A percentile compares a stretch with the other conserved stretches of the same genome.
These are phyloP conservation scores for Gyrodon lividus DNA, from an alignment of 768 basidiomycete species.

Conservation along the genomic window DNA sequence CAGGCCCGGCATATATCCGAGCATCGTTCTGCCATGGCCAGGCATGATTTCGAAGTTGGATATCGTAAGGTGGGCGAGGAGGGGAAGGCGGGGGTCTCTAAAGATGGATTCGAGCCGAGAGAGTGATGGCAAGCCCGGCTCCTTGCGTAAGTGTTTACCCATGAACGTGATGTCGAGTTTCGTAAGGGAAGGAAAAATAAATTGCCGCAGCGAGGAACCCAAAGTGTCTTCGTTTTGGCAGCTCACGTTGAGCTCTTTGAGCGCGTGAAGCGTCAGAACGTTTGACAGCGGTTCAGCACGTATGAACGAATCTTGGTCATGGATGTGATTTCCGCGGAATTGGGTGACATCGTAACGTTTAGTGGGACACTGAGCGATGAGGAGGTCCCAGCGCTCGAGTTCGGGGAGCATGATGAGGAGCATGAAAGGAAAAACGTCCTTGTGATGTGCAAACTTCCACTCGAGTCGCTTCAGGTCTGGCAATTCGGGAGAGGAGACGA, in stretches of 20 bases:
- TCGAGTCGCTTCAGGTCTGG: conserved; percentile 42
- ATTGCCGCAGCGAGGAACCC: conserved; percentile 39
- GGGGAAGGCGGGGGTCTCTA: conserved; percentile 53
- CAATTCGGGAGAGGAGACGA: conserved; percentile 32
- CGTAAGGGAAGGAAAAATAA: conserved; percentile 44
- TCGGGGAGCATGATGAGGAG: conserved; percentile 40
- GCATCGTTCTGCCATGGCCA: conserved; percentile 40
- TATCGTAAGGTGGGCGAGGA: conserved; percentile 51
- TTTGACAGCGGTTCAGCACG: conserved; percentile 28
- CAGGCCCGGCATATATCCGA: conserved; percentile 53
- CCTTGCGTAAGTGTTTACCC: conserved; percentile 27
- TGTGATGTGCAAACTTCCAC: conserved; percentile 46
- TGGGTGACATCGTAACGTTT: conserved; percentile 28
- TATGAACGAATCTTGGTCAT: conserved; percentile 30
- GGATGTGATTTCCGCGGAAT: conserved; percentile 31
- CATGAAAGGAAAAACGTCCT: conserved; percentile 44
- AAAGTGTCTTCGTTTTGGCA: conserved; percentile 41
- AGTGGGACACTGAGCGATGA: conserved; percentile 35
- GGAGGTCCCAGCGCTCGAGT: conserved; percentile 45
- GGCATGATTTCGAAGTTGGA: conserved; percentile 43
- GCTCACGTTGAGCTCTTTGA: conserved; percentile 46
- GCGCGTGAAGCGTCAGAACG: conserved; percentile 24
- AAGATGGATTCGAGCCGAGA: conserved; percentile 53
- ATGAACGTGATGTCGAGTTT: conserved; percentile 45
- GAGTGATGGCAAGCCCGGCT: conserved; percentile 32